Evolutionary conservation across 2,329 filamentous ascomycete species (phyloP).

Genomic region (Lachnellula suecica): DNA sequence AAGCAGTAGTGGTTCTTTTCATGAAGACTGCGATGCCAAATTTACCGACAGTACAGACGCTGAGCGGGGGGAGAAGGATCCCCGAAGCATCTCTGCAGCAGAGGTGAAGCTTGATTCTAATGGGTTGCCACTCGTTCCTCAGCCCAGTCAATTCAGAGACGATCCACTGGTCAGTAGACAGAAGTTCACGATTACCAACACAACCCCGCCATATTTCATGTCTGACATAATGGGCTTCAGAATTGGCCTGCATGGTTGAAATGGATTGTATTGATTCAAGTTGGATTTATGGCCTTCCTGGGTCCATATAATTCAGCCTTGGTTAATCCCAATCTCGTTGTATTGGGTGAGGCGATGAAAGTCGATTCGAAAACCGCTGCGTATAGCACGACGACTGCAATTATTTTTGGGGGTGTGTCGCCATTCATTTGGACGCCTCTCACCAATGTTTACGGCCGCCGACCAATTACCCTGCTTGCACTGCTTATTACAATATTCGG

Average conservation of each 20-base stretch:
- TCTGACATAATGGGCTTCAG: constrained; percentile 11
- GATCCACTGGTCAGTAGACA: constrained; percentile 28
- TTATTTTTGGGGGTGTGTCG: constrained; percentile 30
- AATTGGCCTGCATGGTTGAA: constrained; percentile 33
- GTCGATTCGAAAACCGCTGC: constrained; percentile 24
- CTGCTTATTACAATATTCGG: constrained; percentile 29
- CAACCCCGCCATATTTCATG: background rate
- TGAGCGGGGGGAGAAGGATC: background rate
- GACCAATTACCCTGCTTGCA: constrained; percentile 29
- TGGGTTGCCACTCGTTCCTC: constrained; percentile 29
- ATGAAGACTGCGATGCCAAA: too few species aligned
- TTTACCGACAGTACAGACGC: background rate
- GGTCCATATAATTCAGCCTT: constrained; percentile 31
- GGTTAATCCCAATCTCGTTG: constrained; percentile 30
- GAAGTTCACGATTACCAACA: background rate
- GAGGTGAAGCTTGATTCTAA: constrained; percentile 21
- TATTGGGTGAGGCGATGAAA: constrained; percentile 24
- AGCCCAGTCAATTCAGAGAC: constrained; percentile 31
- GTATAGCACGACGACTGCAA: constrained; percentile 30
- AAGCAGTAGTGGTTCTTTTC: too few species aligned
- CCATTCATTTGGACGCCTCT: constrained; percentile 30
- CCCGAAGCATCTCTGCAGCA: background rate
- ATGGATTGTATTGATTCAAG: constrained; percentile 32
- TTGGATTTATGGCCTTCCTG: constrained; percentile 32
- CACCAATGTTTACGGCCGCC: constrained; percentile 29